Conservation (phyloP, 2,329 filamentous ascomycete species). For the Sphaerulina musiva region DNA sequence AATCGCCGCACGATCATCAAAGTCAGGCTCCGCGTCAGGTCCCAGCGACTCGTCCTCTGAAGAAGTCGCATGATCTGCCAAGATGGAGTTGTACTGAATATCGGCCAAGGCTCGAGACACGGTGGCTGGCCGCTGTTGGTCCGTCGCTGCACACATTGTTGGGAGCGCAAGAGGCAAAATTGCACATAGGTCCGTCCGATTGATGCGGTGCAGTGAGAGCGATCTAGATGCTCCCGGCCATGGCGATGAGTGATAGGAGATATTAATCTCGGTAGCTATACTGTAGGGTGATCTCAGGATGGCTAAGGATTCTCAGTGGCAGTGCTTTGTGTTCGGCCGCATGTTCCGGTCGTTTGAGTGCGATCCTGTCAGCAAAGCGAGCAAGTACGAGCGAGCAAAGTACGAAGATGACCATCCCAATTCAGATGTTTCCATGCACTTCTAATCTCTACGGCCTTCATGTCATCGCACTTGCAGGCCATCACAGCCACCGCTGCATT, state of each 20-base stretch:
- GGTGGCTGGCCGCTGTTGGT: not conserved
- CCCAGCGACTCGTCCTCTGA: constrained; percentile 39
- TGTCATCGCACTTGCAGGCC: not conserved
- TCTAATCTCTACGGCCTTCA: not conserved
- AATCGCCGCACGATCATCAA: constrained; percentile 44
- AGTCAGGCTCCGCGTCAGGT: constrained; percentile 24
- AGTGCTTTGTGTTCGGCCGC: not conserved
- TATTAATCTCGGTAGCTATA: too few relatives aligned
- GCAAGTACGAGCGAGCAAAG: not conserved
- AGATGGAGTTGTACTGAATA: constrained; percentile 38
- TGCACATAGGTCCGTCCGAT: not conserved
- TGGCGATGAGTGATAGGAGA: not conserved
- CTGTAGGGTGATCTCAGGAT: not conserved
- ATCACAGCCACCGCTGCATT: not conserved
- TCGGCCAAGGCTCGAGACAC: constrained; percentile 36
- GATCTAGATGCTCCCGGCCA: not conserved
- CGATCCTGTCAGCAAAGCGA: not conserved
- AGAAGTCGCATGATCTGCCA: constrained; percentile 37
- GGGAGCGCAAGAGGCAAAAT: not conserved
- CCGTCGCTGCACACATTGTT: not conserved
- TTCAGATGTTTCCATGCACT: not conserved
- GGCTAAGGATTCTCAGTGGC: not conserved
- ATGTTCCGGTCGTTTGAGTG: not conserved
- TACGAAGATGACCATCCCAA: not conserved
- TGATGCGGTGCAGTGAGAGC: not conserved